Percentiles rank a stretch among this genome's conserved stretches.
Evolutionary conservation across 495 filamentous ascomycete genomes (phyloP).

Genomic region (Wilcoxina mikolae): DNA sequence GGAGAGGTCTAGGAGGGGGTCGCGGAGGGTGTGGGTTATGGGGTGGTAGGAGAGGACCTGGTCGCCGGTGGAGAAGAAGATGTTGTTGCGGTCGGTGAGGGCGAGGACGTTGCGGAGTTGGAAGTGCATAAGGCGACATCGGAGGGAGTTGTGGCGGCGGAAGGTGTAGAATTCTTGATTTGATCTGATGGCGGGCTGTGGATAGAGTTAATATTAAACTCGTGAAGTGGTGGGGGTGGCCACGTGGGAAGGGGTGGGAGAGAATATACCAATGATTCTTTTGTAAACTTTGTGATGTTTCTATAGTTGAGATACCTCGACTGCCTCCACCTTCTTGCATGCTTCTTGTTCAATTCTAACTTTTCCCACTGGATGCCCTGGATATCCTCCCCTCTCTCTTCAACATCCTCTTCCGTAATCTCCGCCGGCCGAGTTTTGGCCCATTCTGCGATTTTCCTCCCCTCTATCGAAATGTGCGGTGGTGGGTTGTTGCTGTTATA

Average conservation of each 20-base stretch:
- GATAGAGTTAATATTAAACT: background rate
- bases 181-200: background rate
- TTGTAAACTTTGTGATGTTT: conserved; percentile 30
- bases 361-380: conserved; percentile 66
- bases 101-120: conserved; percentile 78
- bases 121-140: conserved; percentile 51
- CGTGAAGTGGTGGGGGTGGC: background rate
- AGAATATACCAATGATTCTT: conserved; percentile 13
- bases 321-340: conserved; percentile 45
- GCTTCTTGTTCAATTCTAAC: conserved; percentile 44
- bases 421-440: conserved; percentile 30
- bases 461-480: conserved; percentile 11
- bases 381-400: conserved; percentile 46
- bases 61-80: conserved; percentile 57
- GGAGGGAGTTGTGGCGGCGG: background rate
- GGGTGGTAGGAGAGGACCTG: conserved; percentile 42
- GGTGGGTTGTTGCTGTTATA: conserved; percentile 6
- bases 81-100: conserved; percentile 53
- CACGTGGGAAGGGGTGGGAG: background rate
- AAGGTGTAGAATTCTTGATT: conserved; percentile 6
- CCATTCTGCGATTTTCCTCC: conserved; percentile 11
- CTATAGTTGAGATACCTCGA: conserved; percentile 45
- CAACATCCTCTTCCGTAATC: conserved; percentile 35
- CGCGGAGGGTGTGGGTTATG: conserved; percentile 34
- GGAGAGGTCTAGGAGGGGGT: conserved; percentile 48